These are phyloP conservation scores for Actinomucor elegans DNA, from an alignment of 371 early-diverging fungal species.

Conservation along the genomic window DNA sequence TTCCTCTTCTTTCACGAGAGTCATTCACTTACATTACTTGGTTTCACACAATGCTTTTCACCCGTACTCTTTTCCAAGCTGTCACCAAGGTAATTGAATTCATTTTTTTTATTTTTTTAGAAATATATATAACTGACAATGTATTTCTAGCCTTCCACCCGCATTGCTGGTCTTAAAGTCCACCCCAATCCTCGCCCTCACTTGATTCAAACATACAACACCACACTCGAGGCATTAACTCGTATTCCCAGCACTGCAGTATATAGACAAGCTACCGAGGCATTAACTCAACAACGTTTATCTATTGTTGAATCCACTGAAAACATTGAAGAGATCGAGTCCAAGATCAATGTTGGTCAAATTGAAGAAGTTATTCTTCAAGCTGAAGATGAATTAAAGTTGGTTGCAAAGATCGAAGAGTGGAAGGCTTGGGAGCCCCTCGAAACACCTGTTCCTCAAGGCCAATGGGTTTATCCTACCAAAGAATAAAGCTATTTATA, in stretches of 20 bases:
- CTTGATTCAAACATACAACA: slow-evolving; percentile 78
- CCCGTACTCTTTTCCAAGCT: slow-evolving; percentile 57
- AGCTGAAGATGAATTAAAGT: slow-evolving; percentile 83
- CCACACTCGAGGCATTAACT: slow-evolving; percentile 67
- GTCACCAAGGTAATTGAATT: slow-evolving; percentile 46
- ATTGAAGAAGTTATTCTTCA: slow-evolving; percentile 90
- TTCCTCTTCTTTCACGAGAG: not conserved
- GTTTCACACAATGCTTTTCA: slow-evolving; percentile 51
- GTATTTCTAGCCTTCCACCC: slow-evolving; percentile 77
- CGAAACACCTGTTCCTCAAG: slow-evolving; percentile 74
- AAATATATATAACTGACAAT: not conserved
- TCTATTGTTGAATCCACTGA: slow-evolving; percentile 71
- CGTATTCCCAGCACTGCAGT: slow-evolving; percentile 78
- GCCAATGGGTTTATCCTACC: slow-evolving; percentile 78
- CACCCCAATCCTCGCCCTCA: slow-evolving; percentile 87
- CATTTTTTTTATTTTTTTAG: too few species aligned
- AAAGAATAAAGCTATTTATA: slow-evolving; percentile 27
- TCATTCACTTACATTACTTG: slow-evolving; percentile 7
- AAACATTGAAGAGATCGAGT: slow-evolving; percentile 75
- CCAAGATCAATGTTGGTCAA: slow-evolving; percentile 76
- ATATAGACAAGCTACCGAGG: slow-evolving; percentile 83
- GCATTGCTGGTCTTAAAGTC: slow-evolving; percentile 83
- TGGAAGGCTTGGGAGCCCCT: slow-evolving; percentile 86
- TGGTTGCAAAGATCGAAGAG: slow-evolving; percentile 82
- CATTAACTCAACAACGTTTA: slow-evolving; percentile 77